These are phyloP conservation scores for Apiospora rasikravindrae DNA, from an alignment of 2,329 filamentous ascomycete species.

Conservation along the genomic window DNA sequence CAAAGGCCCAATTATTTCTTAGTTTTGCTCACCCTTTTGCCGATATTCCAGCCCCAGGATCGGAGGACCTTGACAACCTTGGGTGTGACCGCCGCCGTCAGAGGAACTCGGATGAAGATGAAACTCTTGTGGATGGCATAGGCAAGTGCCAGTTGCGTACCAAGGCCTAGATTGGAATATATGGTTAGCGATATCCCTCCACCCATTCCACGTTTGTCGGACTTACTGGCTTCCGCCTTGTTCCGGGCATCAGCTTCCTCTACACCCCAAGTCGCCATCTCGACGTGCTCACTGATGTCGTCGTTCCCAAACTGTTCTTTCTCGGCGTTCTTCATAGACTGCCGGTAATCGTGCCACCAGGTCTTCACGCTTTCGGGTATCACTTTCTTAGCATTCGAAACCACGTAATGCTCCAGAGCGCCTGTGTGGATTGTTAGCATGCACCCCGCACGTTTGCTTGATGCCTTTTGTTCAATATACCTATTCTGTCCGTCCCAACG, in stretches of 20 bases:
- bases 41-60: slow-evolving; percentile 93
- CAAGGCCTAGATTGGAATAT: slow-evolving; percentile 54
- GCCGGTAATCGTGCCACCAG: slow-evolving; percentile 55
- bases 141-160: slow-evolving; percentile 86
- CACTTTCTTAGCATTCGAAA: slow-evolving; percentile 61
- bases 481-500: slow-evolving; percentile 86
- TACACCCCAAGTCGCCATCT: slow-evolving; percentile 64
- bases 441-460: background rate
- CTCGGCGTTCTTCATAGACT: slow-evolving; percentile 53
- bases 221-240: slow-evolving; percentile 76
- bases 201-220: background rate
- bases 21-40: slow-evolving; percentile 61
- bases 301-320: slow-evolving; percentile 49
- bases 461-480: slow-evolving; percentile 50
- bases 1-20: background rate
- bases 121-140: slow-evolving; percentile 98
- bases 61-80: slow-evolving; percentile 91
- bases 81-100: slow-evolving; percentile 88
- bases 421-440: slow-evolving; percentile 49
- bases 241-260: slow-evolving; percentile 66
- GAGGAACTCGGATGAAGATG: slow-evolving; percentile 92
- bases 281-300: slow-evolving; percentile 51
- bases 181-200: background rate
- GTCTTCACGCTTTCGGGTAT: slow-evolving; percentile 66
- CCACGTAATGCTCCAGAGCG: slow-evolving; percentile 68